phyloP scores from a whole-genome alignment of 2,329 filamentous ascomycete genomes.

The Neocucurbitaria cava region DNA sequence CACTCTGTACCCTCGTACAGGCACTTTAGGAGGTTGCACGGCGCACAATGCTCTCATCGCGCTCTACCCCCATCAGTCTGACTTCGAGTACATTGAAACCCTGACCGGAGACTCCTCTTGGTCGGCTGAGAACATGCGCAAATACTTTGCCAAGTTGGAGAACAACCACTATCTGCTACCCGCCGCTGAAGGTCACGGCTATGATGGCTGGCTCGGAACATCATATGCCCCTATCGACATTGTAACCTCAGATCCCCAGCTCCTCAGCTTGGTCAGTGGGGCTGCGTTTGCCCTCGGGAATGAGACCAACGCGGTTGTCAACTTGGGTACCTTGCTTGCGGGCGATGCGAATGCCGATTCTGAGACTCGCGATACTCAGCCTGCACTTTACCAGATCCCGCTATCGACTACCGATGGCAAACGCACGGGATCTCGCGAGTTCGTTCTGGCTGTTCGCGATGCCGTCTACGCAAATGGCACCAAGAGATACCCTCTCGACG shows the following conservation, averaged over 20 bases:
- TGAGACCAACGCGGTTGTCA: conserved; percentile 41
- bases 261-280: conserved; percentile 60
- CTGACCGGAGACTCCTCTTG: conserved; percentile 68
- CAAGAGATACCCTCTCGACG: conserved; percentile 63
- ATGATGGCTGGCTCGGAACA: conserved; percentile 63
- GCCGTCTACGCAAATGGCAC: conserved; percentile 58
- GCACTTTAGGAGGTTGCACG: conserved; percentile 65
- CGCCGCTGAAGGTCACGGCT: conserved; percentile 60
- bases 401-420: conserved; percentile 57
- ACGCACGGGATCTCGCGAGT: conserved; percentile 64
- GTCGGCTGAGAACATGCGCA: conserved; percentile 65
- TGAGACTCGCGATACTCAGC: conserved; percentile 53
- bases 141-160: conserved; percentile 65
- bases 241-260: conserved; percentile 60
- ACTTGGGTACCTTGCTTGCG: conserved; percentile 48
- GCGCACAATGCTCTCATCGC: conserved; percentile 69
- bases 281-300: conserved; percentile 61
- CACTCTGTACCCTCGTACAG: conserved; percentile 65
- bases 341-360: conserved; percentile 61
- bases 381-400: conserved; percentile 65
- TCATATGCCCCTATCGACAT: conserved; percentile 60
- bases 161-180: conserved; percentile 59
- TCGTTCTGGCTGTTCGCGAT: conserved; percentile 60
- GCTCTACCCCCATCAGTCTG: conserved; percentile 64
- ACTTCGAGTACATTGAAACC: conserved; percentile 64